Evolutionary conservation across 108 stramenopile species (phyloP).

Genomic region (Cyclotella distinguenda): DNA sequence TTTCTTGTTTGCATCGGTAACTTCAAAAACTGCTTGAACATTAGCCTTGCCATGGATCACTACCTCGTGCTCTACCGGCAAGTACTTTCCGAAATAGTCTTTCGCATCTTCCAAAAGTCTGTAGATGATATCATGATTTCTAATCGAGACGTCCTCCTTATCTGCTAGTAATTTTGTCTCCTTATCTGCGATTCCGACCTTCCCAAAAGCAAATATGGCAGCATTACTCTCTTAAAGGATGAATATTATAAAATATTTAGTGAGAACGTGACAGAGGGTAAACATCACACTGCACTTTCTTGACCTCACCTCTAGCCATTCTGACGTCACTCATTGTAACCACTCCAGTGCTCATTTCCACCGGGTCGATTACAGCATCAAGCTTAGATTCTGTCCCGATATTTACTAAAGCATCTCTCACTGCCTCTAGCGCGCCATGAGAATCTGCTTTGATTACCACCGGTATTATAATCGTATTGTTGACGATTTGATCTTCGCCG

Average conservation of each 20-base stretch:
- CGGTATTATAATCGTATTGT: conserved; percentile 61
- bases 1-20: conserved; percentile 56
- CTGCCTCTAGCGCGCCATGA: conserved; percentile 77
- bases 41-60: conserved; percentile 68
- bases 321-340: conserved; percentile 67
- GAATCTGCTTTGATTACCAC: conserved; percentile 84
- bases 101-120: conserved; percentile 78
- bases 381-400: conserved; percentile 63
- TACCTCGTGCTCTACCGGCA: conserved; percentile 51
- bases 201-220: conserved; percentile 68
- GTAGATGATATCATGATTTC: conserved; percentile 74
- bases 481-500: conserved; percentile 28
- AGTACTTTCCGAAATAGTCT: conserved; percentile 56
- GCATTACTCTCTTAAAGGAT: conserved; percentile 63
- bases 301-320: conserved; percentile 51
- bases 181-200: conserved; percentile 60
- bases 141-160: conserved; percentile 53
- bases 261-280: too few relatives aligned
- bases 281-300: background rate
- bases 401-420: conserved; percentile 65
- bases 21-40: conserved; percentile 74
- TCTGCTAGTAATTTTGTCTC: conserved; percentile 56
- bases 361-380: conserved; percentile 70
- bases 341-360: conserved; percentile 69
- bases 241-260: background rate